phyloP scores from a whole-genome alignment of 257 asterid genomes.

The Solanum ossicruentum region DNA sequence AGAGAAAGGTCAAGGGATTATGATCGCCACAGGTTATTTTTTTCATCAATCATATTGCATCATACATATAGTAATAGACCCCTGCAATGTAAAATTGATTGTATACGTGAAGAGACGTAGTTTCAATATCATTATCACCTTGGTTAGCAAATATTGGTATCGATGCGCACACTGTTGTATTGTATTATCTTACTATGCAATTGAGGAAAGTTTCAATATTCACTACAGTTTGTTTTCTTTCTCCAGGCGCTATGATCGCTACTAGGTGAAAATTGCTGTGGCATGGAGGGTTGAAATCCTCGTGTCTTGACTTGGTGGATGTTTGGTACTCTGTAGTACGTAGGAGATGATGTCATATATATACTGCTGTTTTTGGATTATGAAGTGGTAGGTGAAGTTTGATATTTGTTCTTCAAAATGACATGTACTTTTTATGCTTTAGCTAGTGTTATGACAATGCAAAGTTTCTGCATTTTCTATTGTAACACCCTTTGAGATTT shows the following conservation, averaged over 20 bases:
- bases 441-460: background rate
- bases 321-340: slow-evolving; percentile 4
- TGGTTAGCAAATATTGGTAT: background rate
- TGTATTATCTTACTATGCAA: background rate
- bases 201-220: background rate
- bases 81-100: background rate
- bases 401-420: background rate
- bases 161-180: background rate
- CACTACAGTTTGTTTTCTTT: background rate
- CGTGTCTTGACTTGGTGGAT: background rate
- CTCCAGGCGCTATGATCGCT: slow-evolving; percentile 48
- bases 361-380: background rate
- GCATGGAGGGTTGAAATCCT: slow-evolving; percentile 2
- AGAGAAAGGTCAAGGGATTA: slow-evolving; percentile 77
- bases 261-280: slow-evolving; percentile 19
- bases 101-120: background rate
- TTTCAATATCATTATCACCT: background rate
- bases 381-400: background rate
- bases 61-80: background rate
- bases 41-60: background rate
- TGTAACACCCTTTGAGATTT: background rate
- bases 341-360: background rate
- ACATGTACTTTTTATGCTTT: background rate
- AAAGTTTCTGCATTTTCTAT: background rate
- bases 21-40: slow-evolving; percentile 70